Conservation (phyloP, 2,329 filamentous ascomycete species). For the Xylaria sp. region DNA sequence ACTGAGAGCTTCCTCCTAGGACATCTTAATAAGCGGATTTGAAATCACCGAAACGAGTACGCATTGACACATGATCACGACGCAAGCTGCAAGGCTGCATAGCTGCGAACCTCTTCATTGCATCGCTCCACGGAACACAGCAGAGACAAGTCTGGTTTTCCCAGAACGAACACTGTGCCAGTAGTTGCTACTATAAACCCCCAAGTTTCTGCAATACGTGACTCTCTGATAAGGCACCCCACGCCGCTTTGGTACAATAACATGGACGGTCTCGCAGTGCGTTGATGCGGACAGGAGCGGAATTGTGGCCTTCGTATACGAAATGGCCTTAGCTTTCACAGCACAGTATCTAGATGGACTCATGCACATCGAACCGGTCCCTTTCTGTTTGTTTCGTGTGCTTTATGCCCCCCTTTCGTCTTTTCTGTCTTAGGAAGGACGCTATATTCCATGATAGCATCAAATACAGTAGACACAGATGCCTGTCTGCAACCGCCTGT, state of each 20-base stretch:
- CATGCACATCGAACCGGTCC: not conserved
- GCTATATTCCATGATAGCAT: not conserved
- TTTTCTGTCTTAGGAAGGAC: constrained; percentile 18
- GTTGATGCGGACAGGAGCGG: not conserved
- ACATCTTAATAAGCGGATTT: not conserved
- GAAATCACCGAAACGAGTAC: not conserved
- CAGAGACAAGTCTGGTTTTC: constrained; percentile 3
- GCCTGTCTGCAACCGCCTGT: constrained; percentile 4
- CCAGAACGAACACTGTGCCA: constrained; percentile 26
- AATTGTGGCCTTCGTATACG: constrained; percentile 17
- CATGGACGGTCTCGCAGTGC: constrained; percentile 7
- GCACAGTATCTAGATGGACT: not conserved
- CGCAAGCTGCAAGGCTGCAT: constrained; percentile 33
- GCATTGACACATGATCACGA: constrained; percentile 8
- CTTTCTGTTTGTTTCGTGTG: constrained; percentile 6
- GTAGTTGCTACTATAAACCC: not conserved
- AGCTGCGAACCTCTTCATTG: constrained; percentile 29
- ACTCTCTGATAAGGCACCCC: constrained; percentile 16
- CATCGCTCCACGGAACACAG: constrained; percentile 6
- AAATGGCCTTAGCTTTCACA: not conserved
- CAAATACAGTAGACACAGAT: constrained; percentile 3
- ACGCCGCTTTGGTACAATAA: constrained; percentile 10
- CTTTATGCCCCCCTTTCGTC: constrained; percentile 11
- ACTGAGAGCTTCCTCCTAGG: not conserved
- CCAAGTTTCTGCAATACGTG: not conserved